phyloP scores from a whole-genome alignment of 1,284 basidiomycete genomes.

The Boletus calvinii region DNA sequence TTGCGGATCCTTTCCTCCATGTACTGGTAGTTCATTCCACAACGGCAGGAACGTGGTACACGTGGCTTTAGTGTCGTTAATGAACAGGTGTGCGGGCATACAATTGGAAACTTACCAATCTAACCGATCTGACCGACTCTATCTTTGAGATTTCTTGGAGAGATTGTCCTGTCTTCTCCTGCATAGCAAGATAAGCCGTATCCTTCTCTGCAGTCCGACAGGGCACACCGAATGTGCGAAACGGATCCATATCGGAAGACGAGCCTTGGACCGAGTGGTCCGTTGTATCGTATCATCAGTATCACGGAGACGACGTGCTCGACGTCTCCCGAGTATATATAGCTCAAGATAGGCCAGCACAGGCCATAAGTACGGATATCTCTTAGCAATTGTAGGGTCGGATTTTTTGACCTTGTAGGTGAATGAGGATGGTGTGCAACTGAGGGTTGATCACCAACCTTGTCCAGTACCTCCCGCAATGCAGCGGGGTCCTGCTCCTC shows the following conservation, averaged over 20 bases:
- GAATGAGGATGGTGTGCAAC: not conserved
- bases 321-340: constrained; percentile 12
- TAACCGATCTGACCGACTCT: not conserved
- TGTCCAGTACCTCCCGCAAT: constrained; percentile 10
- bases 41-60: too few species aligned
- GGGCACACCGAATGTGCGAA: constrained; percentile 13
- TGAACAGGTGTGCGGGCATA: not conserved
- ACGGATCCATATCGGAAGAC: constrained; percentile 15
- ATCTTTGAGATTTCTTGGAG: not conserved
- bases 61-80: constrained; percentile 1
- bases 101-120: constrained; percentile 4
- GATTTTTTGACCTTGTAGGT: constrained; percentile 8
- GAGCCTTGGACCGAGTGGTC: not conserved
- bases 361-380: constrained; percentile 16
- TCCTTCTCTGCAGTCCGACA: not conserved
- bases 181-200: not conserved
- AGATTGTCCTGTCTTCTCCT: constrained; percentile 12
- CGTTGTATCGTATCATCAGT: too few species aligned
- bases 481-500: constrained; percentile 14
- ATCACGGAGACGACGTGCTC: not conserved
- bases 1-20: not conserved
- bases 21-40: not conserved
- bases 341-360: constrained; percentile 23
- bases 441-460: constrained; percentile 4
- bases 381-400: constrained; percentile 8